Evolutionary conservation across 2,329 filamentous ascomycete genomes (phyloP).

Genomic region (Harringtonia aguacate): DNA sequence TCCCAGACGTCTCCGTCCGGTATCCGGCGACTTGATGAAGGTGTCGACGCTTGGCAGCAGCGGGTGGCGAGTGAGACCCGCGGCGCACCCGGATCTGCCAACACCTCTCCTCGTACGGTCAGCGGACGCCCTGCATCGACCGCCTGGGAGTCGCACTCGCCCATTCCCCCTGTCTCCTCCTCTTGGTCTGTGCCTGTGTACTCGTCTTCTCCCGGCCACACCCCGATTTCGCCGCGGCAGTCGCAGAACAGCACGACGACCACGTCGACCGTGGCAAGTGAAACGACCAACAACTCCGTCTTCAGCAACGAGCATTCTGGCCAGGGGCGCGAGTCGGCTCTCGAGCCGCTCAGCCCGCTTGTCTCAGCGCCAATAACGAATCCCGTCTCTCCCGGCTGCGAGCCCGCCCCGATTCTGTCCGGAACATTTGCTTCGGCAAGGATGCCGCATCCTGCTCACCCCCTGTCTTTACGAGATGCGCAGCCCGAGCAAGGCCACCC

Average conservation of each 20-base stretch:
- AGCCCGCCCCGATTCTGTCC: not conserved
- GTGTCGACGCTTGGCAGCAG: constrained; percentile 6
- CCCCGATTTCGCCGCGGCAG: constrained; percentile 2
- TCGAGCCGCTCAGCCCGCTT: constrained; percentile 1
- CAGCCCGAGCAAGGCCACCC: not conserved
- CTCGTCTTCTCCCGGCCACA: not conserved
- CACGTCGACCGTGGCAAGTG: constrained; percentile 1
- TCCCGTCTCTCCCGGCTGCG: not conserved
- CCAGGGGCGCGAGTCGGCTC: not conserved
- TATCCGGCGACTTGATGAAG: constrained; percentile 4
- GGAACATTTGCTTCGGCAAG: constrained; percentile 2
- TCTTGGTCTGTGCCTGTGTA: constrained; percentile 1
- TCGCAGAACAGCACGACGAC: constrained; percentile 11
- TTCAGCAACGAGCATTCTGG: constrained; percentile 3
- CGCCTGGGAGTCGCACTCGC: not conserved
- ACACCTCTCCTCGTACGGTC: not conserved
- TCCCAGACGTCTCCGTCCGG: not conserved
- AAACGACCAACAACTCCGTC: constrained; percentile 7
- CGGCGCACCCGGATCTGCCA: not conserved
- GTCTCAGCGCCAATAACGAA: no score
- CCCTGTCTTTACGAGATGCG: no score
- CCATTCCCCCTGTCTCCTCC: not conserved
- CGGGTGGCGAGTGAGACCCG: not conserved
- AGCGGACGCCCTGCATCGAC: not conserved
- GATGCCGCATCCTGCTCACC: not conserved